Conservation (phyloP, 176 grass and related monocot species). For the Musa itinerans region DNA sequence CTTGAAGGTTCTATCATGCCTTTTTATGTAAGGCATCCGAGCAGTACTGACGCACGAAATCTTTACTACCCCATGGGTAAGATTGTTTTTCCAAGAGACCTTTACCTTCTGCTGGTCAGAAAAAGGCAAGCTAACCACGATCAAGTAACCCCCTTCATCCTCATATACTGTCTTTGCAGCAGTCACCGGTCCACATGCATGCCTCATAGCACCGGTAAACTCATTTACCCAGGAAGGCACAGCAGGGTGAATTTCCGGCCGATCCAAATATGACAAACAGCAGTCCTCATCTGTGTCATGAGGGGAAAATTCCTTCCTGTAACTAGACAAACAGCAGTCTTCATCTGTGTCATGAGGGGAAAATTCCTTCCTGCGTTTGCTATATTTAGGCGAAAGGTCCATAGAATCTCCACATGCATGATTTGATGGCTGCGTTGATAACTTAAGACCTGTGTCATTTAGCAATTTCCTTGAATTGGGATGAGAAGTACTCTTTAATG, state of each 20-base stretch:
- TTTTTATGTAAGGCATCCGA: conserved; percentile 57
- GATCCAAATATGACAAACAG: conserved; percentile 52
- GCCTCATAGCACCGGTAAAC: conserved; percentile 75
- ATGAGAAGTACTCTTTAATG: conserved; percentile 33
- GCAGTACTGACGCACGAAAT: conserved; percentile 58
- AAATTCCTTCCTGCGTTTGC: conserved; percentile 67
- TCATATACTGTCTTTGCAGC: conserved; percentile 91
- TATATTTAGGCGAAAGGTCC: conserved; percentile 33
- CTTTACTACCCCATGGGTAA: conserved; percentile 71
- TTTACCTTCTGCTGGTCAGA: conserved; percentile 76
- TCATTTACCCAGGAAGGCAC: conserved; percentile 70
- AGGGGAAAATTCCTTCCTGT: conserved; percentile 56
- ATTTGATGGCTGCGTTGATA: conserved; percentile 56
- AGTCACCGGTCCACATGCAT: conserved; percentile 71
- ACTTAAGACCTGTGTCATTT: conserved; percentile 62
- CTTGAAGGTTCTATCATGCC: conserved; percentile 84
- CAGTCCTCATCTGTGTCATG: conserved; percentile 68
- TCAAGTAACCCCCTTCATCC: conserved; percentile 80
- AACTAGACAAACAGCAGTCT: conserved; percentile 35
- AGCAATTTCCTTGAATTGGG: conserved; percentile 52
- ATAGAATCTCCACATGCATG: conserved; percentile 38
- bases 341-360: conserved; percentile 60
- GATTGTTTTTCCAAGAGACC: conserved; percentile 89
- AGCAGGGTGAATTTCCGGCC: conserved; percentile 34
- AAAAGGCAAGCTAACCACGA: conserved; percentile 81